These are phyloP conservation scores for Russula lepida DNA, from an alignment of 768 basidiomycete species.

Conservation along the genomic window DNA sequence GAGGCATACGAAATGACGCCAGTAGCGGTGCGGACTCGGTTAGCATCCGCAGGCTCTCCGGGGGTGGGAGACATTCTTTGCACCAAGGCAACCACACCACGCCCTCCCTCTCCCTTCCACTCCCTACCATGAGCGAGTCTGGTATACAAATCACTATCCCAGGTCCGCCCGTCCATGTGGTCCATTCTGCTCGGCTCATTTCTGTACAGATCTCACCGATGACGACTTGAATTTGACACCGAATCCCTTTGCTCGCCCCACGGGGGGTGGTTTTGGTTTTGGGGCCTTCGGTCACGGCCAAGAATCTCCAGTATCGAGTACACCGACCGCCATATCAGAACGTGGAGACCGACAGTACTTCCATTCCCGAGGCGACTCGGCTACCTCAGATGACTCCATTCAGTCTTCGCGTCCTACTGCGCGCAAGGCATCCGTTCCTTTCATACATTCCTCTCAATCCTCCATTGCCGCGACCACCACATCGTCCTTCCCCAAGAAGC, in stretches of 20 bases:
- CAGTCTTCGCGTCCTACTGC: constrained; percentile 40
- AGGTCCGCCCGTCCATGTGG: constrained; percentile 25
- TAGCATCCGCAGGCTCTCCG: no score
- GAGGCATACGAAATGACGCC: not conserved
- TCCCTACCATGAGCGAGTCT: constrained; percentile 28
- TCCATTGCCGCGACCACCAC: constrained; percentile 40
- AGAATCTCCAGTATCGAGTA: constrained; percentile 58
- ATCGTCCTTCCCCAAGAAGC: constrained; percentile 66
- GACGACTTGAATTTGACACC: constrained; percentile 55
- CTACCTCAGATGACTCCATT: constrained; percentile 67
- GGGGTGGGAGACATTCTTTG: not conserved
- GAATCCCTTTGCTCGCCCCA: constrained; percentile 60
- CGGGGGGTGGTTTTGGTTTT: constrained; percentile 27
- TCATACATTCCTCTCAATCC: constrained; percentile 63
- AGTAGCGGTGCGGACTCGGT: not conserved
- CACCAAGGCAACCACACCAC: not conserved
- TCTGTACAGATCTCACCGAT: constrained; percentile 62
- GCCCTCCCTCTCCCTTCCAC: not conserved
- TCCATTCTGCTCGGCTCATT: constrained; percentile 10
- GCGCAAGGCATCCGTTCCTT: constrained; percentile 42
- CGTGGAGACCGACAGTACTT: constrained; percentile 55
- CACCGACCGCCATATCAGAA: constrained; percentile 37
- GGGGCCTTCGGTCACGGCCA: constrained; percentile 36
- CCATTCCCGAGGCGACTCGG: constrained; percentile 71
- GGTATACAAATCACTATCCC: constrained; percentile 42